Evolutionary conservation across 2,329 filamentous ascomycete species (phyloP), one percentile per base, ranked within the genome.

Genomic region (Cordyceps cicadae): DNA sequence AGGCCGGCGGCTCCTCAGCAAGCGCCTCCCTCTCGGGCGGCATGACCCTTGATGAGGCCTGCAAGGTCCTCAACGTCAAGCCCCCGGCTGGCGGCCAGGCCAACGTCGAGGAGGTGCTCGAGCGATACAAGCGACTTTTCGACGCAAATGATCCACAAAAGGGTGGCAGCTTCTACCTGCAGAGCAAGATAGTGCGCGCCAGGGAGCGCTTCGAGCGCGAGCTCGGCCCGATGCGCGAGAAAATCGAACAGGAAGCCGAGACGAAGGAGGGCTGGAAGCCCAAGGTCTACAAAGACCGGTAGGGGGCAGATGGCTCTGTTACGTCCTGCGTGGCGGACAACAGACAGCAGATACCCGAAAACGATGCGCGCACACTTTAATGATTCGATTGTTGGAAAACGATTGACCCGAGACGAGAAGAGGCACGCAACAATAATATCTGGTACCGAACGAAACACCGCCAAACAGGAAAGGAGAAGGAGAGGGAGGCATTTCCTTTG

Each of bases 121-220:
- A 88, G 67, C 83, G 92, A 59, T 99, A 97, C 81, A 97, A 97
- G 84, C 86, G 88, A 65, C 79, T 99, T 53, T 99, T 97, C 72
- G 94, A 99, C 75, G 79, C 85, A 67, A 99, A 99, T 77, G 90
- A 99, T 66, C 93, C 94, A 12, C 82, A 95, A 75, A 96, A 96
- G 71, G 94, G 94, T 41, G 94, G 94, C 58, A 97, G 92, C 70
- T 99, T 99, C 76, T 99, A 99, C 75, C 81, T 99, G 54, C 94
- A 99, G 77, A 97, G 93, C 81, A 99, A 99, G 78, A 86, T 99
- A 60, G 77, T 97, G 67, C 82, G 94, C 64, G 94, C 94, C 62
- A 85, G 93, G 69, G 93, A 99, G 77, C 81, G 94, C 65, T 88
- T 99, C 76, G 93, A 97, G 78, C 82, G 88, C 68, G 93, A 99